A percentile compares a stretch with the other conserved stretches of the same genome.
Conservation (phyloP, 257 asterid species). For the Solanum pinnatisectum region DNA sequence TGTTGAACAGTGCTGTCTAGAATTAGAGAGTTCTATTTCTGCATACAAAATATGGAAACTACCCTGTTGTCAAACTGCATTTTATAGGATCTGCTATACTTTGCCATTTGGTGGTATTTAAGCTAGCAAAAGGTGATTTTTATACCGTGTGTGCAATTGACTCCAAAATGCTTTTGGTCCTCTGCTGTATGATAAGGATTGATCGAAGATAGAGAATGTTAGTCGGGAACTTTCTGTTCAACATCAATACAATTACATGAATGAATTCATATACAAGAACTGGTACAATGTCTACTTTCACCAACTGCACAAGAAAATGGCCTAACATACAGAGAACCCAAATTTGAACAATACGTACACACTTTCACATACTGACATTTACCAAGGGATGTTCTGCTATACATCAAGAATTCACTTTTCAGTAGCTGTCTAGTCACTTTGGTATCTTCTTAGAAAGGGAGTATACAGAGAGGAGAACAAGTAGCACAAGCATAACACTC, state of each 20-base stretch:
- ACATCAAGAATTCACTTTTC: not conserved
- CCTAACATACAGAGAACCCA: conserved; percentile 9
- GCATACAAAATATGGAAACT: not conserved
- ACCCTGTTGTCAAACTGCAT: not conserved
- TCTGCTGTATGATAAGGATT: not conserved
- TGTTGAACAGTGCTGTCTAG: not conserved
- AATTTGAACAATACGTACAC: not conserved
- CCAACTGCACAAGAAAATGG: conserved; percentile 9
- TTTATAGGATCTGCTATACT: not conserved
- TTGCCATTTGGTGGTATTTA: not conserved
- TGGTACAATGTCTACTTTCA: not conserved
- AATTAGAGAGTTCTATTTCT: not conserved
- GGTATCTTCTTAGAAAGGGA: conserved; percentile 66
- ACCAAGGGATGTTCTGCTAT: not conserved
- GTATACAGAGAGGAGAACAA: conserved; percentile 40
- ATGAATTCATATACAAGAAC: not conserved
- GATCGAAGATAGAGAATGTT: not conserved
- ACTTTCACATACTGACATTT: not conserved
- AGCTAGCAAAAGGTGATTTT: not conserved
- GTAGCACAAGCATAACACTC: conserved; percentile 35
- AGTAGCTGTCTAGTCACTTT: conserved; percentile 15
- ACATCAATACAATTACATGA: not conserved
- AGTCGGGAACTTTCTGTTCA: not conserved
- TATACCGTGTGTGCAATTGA: not conserved
- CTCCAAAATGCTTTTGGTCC: not conserved